Percentiles rank a stretch among this genome's conserved stretches.
phyloP scores from a whole-genome alignment of 768 basidiomycete species.

The Gloeophyllum trabeum region DNA sequence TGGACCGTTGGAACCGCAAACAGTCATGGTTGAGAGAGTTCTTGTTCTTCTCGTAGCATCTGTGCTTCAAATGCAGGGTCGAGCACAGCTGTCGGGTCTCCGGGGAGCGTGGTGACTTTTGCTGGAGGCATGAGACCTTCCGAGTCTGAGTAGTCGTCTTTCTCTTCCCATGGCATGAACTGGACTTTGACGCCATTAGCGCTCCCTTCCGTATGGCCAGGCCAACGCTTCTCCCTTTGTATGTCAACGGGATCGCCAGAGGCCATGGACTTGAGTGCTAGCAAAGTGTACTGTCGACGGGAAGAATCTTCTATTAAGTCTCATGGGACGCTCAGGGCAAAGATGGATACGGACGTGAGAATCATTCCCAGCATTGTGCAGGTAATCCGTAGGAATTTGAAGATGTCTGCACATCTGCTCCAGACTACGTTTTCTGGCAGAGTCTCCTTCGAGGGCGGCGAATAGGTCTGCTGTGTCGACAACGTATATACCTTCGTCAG shows the following conservation, averaged over 20 bases:
- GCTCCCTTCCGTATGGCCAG: constrained; percentile 31
- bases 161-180: constrained; percentile 47
- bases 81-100: too few species aligned
- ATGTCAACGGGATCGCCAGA: constrained; percentile 60
- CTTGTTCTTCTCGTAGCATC: too few species aligned
- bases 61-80: too few species aligned
- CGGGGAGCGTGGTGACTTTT: too few species aligned
- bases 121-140: neutral
- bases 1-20: too few species aligned
- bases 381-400: constrained; percentile 36
- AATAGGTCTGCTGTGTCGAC: constrained; percentile 72
- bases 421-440: constrained; percentile 36
- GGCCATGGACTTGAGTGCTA: constrained; percentile 61
- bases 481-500: constrained; percentile 44
- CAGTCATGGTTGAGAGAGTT: too few species aligned
- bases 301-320: too few species aligned
- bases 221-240: constrained; percentile 77
- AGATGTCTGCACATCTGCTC: constrained; percentile 54
- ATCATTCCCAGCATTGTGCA: constrained; percentile 86
- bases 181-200: constrained; percentile 34
- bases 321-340: neutral
- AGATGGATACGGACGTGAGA: constrained; percentile 51
- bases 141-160: constrained; percentile 1
- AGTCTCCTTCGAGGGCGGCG: constrained; percentile 58
- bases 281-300: constrained; percentile 50